Base-by-base conservation (phyloP, 176 grass and related monocot species). In the Eremochloa ophiuroides region DNA sequence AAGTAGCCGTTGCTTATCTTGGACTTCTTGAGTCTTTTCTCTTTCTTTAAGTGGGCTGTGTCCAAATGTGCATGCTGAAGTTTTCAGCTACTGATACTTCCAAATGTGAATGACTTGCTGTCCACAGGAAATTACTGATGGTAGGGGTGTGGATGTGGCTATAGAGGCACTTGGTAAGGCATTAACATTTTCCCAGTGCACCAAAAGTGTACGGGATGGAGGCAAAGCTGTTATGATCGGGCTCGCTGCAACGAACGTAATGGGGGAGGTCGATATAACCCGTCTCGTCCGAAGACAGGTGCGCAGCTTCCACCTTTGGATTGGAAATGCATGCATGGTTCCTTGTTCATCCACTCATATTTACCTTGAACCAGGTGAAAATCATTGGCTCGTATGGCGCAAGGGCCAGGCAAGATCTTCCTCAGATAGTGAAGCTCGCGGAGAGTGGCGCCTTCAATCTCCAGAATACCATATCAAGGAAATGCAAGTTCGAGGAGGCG, bases 181-280 rank as follows among this genome's bases (percentile, higher is more conserved):
- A 78, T 74, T 93, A 48, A 98, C 95, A 16, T 98, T 95, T 44
- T 34, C 77, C 43, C 95, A 98, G 73, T 98, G 95, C 46, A 68
- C 88, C 12, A 91, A 91, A 89, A 98, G 95, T 44, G 92, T 98
- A 27, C 87, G 95, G 80, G 92, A 95, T 84, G 95, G 95, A 71
- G 95, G 95, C 50, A 98, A 98, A 93, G 95, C 95, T 84, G 95
- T 98, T 35, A 91, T 98, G 95, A 98, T 98, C 47, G 95, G 95
- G 12, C 95, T 98, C 69, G 92, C 95, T 73, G 79, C 95, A 69
- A 69, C 90, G 20, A 84, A 95, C 23, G 96, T 92, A 4, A 80
- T 98, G 62, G 96, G 95, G 4, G 88, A 95, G 86, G 85, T 98
- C 9, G 90, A 95, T 85, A 98, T 98, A 75, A 98, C 84, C 10